phyloP scores from a whole-genome alignment of 2,329 filamentous ascomycete genomes.

The Botrytis galanthina region DNA sequence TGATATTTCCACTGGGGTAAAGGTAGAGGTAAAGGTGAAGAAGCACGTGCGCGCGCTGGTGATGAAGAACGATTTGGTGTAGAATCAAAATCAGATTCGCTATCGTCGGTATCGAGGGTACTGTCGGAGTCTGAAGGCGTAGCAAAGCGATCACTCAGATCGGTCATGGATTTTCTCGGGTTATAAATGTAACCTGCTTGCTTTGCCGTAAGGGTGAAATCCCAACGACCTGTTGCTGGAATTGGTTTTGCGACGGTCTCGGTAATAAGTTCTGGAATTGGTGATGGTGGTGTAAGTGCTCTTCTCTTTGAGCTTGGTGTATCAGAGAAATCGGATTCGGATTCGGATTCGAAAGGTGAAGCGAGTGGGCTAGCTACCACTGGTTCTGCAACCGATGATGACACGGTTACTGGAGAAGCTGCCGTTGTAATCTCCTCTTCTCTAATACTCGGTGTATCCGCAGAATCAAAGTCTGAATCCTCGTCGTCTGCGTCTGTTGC shows the following conservation, averaged over 20 bases:
- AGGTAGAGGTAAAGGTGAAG: neutral
- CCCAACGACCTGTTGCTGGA: neutral
- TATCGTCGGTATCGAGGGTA: neutral
- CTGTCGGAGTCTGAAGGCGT: neutral
- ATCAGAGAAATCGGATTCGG: neutral
- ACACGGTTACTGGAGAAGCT: neutral
- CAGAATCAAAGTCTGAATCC: neutral
- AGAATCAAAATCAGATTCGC: neutral
- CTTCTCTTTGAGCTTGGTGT: neutral
- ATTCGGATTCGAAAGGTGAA: neutral
- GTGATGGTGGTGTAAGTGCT: neutral
- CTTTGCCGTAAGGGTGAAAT: neutral
- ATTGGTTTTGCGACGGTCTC: neutral
- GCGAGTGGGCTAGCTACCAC: neutral
- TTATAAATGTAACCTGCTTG: slow-evolving; percentile 1
- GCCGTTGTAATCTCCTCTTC: too few species aligned
- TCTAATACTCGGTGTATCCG: neutral
- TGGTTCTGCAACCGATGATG: neutral
- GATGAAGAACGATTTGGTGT: neutral
- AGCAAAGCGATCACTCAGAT: neutral
- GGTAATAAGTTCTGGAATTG: neutral
- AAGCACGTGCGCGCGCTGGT: neutral
- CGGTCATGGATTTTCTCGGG: neutral
- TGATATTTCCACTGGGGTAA: neutral
- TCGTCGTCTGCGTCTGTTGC: neutral